Evolutionary conservation across 306 rosid genomes (phyloP).

Genomic region (Begonia masoniana): DNA sequence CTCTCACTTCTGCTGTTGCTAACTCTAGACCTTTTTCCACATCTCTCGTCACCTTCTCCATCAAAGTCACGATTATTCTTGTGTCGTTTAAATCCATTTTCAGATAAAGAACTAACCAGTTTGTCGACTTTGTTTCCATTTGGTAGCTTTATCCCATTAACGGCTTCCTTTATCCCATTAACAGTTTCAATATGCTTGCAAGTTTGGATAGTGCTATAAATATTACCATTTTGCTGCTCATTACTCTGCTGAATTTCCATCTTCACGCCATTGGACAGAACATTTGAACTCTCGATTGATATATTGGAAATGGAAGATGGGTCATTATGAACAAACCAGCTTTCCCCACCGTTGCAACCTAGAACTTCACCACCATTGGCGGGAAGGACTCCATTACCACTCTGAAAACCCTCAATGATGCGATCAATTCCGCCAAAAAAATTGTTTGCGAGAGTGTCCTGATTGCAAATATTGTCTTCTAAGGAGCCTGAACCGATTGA

Average conservation of each 20-base stretch:
- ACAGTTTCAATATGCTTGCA: constrained; percentile 11
- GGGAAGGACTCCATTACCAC: constrained; percentile 48
- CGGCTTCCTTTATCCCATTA: constrained; percentile 11
- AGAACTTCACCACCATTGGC: constrained; percentile 11
- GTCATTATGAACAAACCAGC: constrained; percentile 7
- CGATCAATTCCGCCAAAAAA: constrained; percentile 90
- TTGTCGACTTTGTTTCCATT: constrained; percentile 24
- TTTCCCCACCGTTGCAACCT: constrained; percentile 12
- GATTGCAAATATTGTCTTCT: constrained; percentile 30
- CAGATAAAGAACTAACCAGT: constrained; percentile 9
- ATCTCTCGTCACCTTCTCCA: constrained; percentile 42
- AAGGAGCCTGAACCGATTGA: constrained; percentile 20
- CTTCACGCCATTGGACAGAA: constrained; percentile 4
- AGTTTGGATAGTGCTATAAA: constrained; percentile 12
- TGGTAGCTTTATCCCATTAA: not conserved
- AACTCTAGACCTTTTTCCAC: constrained; percentile 42
- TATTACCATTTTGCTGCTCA: constrained; percentile 8
- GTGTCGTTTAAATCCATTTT: constrained; percentile 19
- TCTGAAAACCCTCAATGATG: constrained; percentile 73
- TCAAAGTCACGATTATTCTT: constrained; percentile 12
- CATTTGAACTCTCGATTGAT: constrained; percentile 12
- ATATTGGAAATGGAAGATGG: constrained; percentile 10
- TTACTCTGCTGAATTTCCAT: constrained; percentile 12
- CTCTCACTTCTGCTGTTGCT: constrained; percentile 34
- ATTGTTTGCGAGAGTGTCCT: constrained; percentile 37